Base-by-base conservation (phyloP, 2,329 filamentous ascomycete genomes). In the Fusarium goolgardi region DNA sequence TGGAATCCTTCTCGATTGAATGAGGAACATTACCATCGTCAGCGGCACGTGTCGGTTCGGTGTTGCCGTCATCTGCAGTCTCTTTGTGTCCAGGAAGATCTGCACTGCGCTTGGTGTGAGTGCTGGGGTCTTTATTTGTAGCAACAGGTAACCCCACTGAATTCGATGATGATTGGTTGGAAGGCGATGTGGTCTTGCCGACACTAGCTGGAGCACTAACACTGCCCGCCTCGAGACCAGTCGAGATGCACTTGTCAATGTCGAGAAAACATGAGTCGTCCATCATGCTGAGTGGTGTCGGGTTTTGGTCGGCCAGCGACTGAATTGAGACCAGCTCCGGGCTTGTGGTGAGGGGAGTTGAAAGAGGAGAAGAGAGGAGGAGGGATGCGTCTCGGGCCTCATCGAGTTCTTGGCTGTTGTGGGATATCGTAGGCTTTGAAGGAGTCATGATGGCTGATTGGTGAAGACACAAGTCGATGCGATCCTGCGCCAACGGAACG, bases 241-340 rank as follows among this genome's bases (percentile, higher is more conserved):
- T 52, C 37, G 55, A 51, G 39, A 60, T 71, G 34, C 46, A 56
- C 50, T 59, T 54, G 54, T 58, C 37, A 35, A 51, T 40, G 20
- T 62, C 66, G 35, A 60, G 43, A 41, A 62, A 67, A 50, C 61
- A 74, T 54, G 72, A 73, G 58, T 76, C 74, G 60, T 75, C 69
- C 51, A 76, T 64, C 51, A 74, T 70, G 49, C 74, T 76, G 46
- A 76, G 62, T 39, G 74, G 74, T 58, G 74, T 76, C 52, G 65
- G 65, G 39, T 57, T 75, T 51, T 73, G 72, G 52, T 76, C 73
- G 69, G 69, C 72, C 59, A 76, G 71, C 59, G 73, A 74, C 62
- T 70, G 69, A 47, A 76, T 73, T 11, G 70, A 72, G 55, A 66
- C 68, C 54, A 72, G 73, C 49, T 73, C 73, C 31, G 71, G 71